phyloP scores from a whole-genome alignment of 495 filamentous ascomycete genomes.

The Penicillium samsonianum region DNA sequence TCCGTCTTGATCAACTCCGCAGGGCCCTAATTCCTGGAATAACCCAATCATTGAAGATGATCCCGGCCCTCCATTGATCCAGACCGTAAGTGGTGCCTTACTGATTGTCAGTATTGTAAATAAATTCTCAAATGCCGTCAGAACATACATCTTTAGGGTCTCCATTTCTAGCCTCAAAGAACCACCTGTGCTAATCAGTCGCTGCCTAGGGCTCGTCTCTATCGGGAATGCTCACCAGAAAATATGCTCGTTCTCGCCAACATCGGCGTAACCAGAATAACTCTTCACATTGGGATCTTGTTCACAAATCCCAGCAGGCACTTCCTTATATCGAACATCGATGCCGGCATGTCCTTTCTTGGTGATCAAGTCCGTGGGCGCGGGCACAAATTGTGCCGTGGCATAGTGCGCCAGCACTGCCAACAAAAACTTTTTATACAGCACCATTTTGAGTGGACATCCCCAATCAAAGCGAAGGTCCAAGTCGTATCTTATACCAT shows the following conservation, averaged over 20 bases:
- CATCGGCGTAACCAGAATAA: slow-evolving; percentile 67
- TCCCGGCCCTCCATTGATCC: slow-evolving; percentile 63
- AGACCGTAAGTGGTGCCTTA: slow-evolving; percentile 59
- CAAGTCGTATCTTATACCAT: background rate
- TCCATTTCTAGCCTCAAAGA: slow-evolving; percentile 59
- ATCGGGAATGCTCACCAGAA: slow-evolving; percentile 48
- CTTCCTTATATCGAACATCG: slow-evolving; percentile 61
- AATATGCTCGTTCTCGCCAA: slow-evolving; percentile 60
- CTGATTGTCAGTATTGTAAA: background rate
- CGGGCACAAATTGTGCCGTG: slow-evolving; percentile 58
- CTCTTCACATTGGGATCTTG: slow-evolving; percentile 63
- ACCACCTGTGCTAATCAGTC: slow-evolving; percentile 42
- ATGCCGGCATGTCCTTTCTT: slow-evolving; percentile 54
- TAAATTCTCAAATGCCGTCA: background rate
- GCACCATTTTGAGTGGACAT: background rate
- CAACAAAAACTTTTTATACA: background rate
- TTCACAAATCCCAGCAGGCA: slow-evolving; percentile 65
- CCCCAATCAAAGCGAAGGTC: background rate
- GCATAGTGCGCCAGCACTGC: slow-evolving; percentile 8
- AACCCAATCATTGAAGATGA: slow-evolving; percentile 62
- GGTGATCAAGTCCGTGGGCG: slow-evolving; percentile 54
- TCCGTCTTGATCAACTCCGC: slow-evolving; percentile 52
- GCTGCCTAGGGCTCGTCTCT: background rate
- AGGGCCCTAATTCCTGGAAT: slow-evolving; percentile 65
- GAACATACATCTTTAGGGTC: slow-evolving; percentile 44